These are phyloP conservation scores for Ampelomyces quisqualis DNA, from an alignment of 2,329 filamentous ascomycete species.

Conservation along the genomic window DNA sequence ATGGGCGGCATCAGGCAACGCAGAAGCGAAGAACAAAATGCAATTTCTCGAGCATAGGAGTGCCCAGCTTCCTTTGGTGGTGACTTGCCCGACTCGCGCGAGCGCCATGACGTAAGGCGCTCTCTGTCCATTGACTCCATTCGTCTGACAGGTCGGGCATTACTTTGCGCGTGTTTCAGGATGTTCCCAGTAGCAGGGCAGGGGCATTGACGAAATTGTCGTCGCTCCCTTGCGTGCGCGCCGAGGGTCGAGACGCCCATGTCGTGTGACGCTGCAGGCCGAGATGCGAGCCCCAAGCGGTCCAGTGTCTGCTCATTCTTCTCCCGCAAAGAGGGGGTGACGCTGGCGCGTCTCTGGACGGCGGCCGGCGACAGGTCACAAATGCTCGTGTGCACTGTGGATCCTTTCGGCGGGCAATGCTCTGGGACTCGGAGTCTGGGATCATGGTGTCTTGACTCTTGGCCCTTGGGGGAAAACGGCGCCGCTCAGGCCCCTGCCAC, in stretches of 20 bases:
- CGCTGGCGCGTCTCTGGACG: background rate
- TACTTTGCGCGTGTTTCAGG: conserved; percentile 5
- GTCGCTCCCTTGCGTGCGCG: conserved; percentile 7
- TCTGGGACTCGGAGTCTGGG: background rate
- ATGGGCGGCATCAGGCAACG: conserved; percentile 7
- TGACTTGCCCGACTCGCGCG: conserved; percentile 2
- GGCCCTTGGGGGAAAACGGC: conserved; percentile 9
- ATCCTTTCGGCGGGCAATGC: conserved; percentile 12
- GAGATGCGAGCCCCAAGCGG: conserved; percentile 5
- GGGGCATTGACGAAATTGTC: too few species aligned
- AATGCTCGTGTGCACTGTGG: conserved; percentile 26
- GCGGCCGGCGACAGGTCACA: conserved; percentile 10
- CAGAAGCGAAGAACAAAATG: conserved; percentile 3
- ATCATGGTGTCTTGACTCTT: background rate
- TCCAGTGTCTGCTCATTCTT: conserved; percentile 3
- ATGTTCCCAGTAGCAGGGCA: background rate
- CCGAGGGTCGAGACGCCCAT: conserved; percentile 12
- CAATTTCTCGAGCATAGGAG: conserved; percentile 3
- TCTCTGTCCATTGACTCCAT: too few species aligned
- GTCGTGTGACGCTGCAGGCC: conserved; percentile 13
- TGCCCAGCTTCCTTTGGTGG: conserved; percentile 6
- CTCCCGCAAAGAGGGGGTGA: conserved; percentile 2
- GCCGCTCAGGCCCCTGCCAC: background rate
- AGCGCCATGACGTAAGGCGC: conserved; percentile 1
- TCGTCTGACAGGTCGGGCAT: conserved; percentile 1